Base-by-base conservation (phyloP, 306 rosid genomes). In the Geum urbanum region DNA sequence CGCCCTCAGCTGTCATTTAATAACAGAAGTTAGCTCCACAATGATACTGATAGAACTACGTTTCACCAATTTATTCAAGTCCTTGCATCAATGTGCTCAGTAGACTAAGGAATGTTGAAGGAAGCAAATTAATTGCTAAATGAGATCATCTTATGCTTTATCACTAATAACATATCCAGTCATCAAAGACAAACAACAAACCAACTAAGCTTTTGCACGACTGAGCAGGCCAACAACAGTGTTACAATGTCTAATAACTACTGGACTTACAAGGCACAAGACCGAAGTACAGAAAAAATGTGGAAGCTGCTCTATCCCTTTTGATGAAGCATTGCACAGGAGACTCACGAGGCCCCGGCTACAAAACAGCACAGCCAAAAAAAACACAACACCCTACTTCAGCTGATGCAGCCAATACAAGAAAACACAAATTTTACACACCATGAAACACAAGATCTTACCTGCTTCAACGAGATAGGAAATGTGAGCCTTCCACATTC, bases 391-490 rank as follows among this genome's bases (percentile, higher is more conserved):
- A 71, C 4, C 9, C 13, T 53, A 63, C 16, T 72, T 64, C 55
- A 41, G 59, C 43, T 57, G 37, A 63, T 40, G 37, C 54, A 53
- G 8, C 27, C 37, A 69, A 39, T 54, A 20, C 8, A 54, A 32
- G 7, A 59, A 10, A 51, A 62, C 45, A 74, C 19, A 39, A 19
- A 76, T 20, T 5, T 45, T 37, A 76, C 24, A 20, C 24, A 8
- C 37, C 37, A 7, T 49, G 72, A 63, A 18, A 27, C 32, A 20
- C 49, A 63, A 61, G 55, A 35, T 52, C 48, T 66, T 74, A 92
- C 98, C 91, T 94, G 98, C 81, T 94, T 94, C 83, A 94, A 72
- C 18, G 98, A 94, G 79, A 88, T 86, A 24, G 98, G 97, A 79
- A 94, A 89, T 35, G 95, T 92, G 67, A 92, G 74, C 83, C 87